These are phyloP conservation scores for Pelargonium australe DNA, from an alignment of 441 rosid genomes.

Conservation along the genomic window DNA sequence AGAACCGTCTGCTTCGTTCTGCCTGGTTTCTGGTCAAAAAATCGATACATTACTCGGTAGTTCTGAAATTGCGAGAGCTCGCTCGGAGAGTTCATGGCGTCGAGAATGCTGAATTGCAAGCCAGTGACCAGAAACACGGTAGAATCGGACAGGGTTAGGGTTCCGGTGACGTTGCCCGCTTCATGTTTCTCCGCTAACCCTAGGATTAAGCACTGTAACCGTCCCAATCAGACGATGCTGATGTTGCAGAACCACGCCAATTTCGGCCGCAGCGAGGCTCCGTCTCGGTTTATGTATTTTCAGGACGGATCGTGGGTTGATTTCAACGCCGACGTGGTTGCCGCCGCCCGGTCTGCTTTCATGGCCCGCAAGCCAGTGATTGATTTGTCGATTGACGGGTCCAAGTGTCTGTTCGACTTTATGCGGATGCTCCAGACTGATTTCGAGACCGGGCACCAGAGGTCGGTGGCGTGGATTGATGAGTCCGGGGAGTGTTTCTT, in stretches of 20 bases:
- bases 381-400: constrained; percentile 25
- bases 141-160: neutral
- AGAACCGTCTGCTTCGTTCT: neutral
- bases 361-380: constrained; percentile 26
- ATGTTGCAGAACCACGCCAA: constrained; percentile 19
- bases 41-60: neutral
- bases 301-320: constrained; percentile 33
- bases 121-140: neutral
- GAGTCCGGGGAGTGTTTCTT: constrained; percentile 36
- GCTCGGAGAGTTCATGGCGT: neutral
- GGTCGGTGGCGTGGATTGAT: constrained; percentile 51
- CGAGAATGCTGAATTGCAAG: neutral
- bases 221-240: neutral
- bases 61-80: neutral
- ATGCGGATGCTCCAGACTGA: constrained; percentile 37
- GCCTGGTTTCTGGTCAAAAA: neutral
- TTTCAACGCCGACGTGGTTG: constrained; percentile 28
- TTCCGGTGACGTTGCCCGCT: neutral
- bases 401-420: constrained; percentile 36
- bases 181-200: neutral
- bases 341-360: constrained; percentile 24
- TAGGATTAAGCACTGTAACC: neutral
- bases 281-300: constrained; percentile 35
- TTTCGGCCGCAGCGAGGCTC: constrained; percentile 28
- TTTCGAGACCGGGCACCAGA: constrained; percentile 25